Base-by-base conservation (phyloP, 225 moss, liverwort and hornwort species). In the Bryum argenteum region DNA sequence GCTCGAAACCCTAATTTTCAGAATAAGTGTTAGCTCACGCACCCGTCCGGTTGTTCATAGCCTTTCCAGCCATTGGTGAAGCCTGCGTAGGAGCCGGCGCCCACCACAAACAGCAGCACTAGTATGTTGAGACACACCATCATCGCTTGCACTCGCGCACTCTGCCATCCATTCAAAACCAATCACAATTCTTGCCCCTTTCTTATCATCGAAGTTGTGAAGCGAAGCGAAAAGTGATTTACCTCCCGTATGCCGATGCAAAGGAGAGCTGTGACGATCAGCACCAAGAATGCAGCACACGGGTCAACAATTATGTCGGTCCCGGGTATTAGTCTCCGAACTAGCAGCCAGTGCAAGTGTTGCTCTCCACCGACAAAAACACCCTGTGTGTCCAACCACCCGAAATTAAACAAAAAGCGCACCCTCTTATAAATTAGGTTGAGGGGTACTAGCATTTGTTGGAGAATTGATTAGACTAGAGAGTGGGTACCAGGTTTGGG, bases 21-120 rank as follows among this genome's bases (percentile, higher is more conserved):
- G 14, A 45, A 45, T 11, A 12, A 17, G 37, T 19, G 2, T 11
- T 8, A 8, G 37, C 17, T 39, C 55, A 71, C 85, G 41, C 41
- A 88, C 94, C 97, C 94, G 17, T 88, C 84, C 33, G 89, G 78
- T 26, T 92, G 91, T 53, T 88, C 83, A 60, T 98, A 94, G 43
- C 97, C 97, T 70, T 82, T 85, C 97, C 97, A 98, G 53, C 92
- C 97, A 63, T 84, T 77, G n/a, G 63, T 77, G 4, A 81, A 89
- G 26, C 97, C 97, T 59, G 91, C 89, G 72, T 85, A 98, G 20
- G 91, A 77, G 6, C 97, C 97, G 24, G 89, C 94, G 42, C 50
- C 63, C 11, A 82, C 76, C 42, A 98, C 94, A 80, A 98, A 98
- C 8, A 94, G 78, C 39, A 98, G 87, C 42, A 98, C 97, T 1